Conservation (phyloP, 768 basidiomycete species). For the Termitomyces sp. region DNA sequence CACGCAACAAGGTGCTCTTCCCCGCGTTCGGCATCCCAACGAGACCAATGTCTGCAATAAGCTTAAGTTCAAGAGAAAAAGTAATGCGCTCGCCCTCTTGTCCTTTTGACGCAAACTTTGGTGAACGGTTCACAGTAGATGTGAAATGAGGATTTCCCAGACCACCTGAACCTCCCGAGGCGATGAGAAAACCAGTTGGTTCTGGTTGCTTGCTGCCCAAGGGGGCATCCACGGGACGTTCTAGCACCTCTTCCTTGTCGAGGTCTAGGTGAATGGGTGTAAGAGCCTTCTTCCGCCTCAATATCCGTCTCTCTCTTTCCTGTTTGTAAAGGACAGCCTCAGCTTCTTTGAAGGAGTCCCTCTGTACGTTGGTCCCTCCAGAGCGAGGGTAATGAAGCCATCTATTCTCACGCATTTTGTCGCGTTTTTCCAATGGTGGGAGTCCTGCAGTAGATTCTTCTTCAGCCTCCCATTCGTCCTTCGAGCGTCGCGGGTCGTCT, state of each 20-base stretch:
- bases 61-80: conserved; percentile 87
- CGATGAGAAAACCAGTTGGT: conserved; percentile 58
- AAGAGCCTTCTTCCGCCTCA: conserved; percentile 35
- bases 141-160: conserved; percentile 87
- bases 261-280: conserved; percentile 58
- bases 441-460: conserved; percentile 52
- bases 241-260: conserved; percentile 41
- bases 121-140: conserved; percentile 62
- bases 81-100: conserved; percentile 71
- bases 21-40: conserved; percentile 96
- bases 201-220: conserved; percentile 53
- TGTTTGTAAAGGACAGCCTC: conserved; percentile 55
- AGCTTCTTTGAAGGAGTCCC: conserved; percentile 68
- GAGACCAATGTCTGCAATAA: conserved; percentile 90
- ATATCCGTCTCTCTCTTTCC: conserved; percentile 54
- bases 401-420: conserved; percentile 56
- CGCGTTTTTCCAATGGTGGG: conserved; percentile 38
- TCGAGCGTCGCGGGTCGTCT: conserved; percentile 58
- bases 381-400: conserved; percentile 81
- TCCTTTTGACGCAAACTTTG: conserved; percentile 83
- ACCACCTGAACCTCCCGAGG: conserved; percentile 76
- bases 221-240: conserved; percentile 50
- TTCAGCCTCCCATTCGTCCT: conserved; percentile 72
- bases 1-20: conserved; percentile 87
- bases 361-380: conserved; percentile 54